Conservation (phyloP, 305 asterid species). For the Solanum hybrid region DNA sequence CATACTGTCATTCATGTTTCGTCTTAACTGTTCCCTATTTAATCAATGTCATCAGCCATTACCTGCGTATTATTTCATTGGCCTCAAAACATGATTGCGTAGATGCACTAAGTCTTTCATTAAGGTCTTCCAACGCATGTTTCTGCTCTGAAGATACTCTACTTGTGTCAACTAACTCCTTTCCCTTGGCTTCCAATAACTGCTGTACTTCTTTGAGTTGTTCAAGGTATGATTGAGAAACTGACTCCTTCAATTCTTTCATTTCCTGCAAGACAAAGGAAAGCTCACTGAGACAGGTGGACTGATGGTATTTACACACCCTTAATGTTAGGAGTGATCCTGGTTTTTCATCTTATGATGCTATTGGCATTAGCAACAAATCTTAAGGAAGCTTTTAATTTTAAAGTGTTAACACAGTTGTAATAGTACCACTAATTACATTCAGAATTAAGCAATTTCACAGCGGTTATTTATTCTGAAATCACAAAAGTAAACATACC, state of each 20-base stretch:
- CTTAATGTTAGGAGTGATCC: not conserved
- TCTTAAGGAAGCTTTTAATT: not conserved
- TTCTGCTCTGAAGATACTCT: constrained; percentile 66
- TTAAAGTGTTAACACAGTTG: not conserved
- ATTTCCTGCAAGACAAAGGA: constrained; percentile 44
- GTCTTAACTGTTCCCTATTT: not conserved
- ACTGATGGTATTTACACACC: not conserved
- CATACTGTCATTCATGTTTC: not conserved
- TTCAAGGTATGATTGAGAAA: constrained; percentile 55
- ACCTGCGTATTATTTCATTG: constrained; percentile 86
- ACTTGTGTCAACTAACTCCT: constrained; percentile 50
- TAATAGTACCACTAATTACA: not conserved
- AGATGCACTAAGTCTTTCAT: constrained; percentile 67
- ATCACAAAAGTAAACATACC: constrained; percentile 37
- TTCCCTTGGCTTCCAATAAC: constrained; percentile 56
- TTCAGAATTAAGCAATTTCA: not conserved
- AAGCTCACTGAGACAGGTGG: not conserved
- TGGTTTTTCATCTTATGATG: not conserved
- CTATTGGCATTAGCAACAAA: not conserved
- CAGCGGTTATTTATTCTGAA: not conserved
- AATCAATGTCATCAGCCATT: constrained; percentile 13
- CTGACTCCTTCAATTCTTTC: constrained; percentile 60
- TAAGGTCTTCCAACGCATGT: constrained; percentile 66
- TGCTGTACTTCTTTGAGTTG: constrained; percentile 50
- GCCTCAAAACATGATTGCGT: constrained; percentile 76